Evolutionary conservation across 305 asterid genomes (phyloP).

Genomic region (Plantago rigida): DNA sequence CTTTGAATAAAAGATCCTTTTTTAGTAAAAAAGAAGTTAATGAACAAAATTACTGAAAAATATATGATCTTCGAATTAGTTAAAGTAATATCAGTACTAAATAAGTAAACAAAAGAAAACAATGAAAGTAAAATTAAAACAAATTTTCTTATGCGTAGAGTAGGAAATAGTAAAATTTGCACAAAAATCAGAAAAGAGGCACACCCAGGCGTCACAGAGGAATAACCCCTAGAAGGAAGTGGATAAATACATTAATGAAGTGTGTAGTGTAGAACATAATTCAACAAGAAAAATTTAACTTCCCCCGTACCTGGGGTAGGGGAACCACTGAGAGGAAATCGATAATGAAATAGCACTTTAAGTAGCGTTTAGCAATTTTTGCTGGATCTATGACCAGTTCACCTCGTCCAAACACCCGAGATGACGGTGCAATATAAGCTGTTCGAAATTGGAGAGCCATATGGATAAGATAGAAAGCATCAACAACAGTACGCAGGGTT

Average conservation of each 20-base stretch:
- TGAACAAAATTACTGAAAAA: too few relatives aligned
- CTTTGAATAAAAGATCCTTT: too few relatives aligned
- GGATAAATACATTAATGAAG: background rate
- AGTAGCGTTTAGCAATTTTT: slow-evolving; percentile 87
- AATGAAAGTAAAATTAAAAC: background rate
- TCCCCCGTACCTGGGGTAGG: slow-evolving; percentile 76
- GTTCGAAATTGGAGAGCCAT: slow-evolving; percentile 98
- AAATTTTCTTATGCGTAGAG: background rate
- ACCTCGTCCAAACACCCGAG: slow-evolving; percentile 98
- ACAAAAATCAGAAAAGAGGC: slow-evolving; percentile 9
- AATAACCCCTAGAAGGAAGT: slow-evolving; percentile 4
- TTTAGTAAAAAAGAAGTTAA: too few relatives aligned
- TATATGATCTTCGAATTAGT: too few relatives aligned
- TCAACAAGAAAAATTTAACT: slow-evolving; percentile 6
- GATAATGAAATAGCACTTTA: slow-evolving; percentile 71
- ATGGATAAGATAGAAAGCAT: slow-evolving; percentile 84
- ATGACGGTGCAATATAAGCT: slow-evolving; percentile 95
- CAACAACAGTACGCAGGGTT: slow-evolving; percentile 74
- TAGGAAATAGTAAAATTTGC: background rate
- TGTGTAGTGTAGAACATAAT: slow-evolving; percentile 10
- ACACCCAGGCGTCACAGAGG: background rate
- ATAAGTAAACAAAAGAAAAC: too few relatives aligned
- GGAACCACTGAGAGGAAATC: slow-evolving; percentile 95
- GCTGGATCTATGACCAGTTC: slow-evolving; percentile 96
- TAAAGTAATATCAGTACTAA: too few relatives aligned